phyloP scores from a whole-genome alignment of 1,139 yeast genomes.

The Magnusiomyces paraingens region DNA sequence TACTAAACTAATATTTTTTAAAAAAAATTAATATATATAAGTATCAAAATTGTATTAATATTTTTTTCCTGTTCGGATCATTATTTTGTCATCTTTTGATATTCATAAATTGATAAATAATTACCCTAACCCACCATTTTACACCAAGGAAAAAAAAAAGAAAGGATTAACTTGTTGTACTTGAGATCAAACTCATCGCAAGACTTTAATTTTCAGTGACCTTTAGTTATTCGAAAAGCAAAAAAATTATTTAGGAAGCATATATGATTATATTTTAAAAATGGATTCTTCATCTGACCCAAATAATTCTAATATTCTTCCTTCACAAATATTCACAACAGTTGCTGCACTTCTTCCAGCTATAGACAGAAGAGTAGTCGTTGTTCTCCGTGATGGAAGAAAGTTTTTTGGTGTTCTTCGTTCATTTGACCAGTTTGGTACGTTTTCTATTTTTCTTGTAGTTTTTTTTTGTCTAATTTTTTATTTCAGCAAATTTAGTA shows the following conservation, averaged over 20 bases:
- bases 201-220: no score
- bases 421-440: slow-evolving; percentile 86
- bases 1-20: no score
- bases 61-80: no score
- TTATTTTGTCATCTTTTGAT: no score
- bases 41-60: no score
- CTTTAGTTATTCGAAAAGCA: no score
- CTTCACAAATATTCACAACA: slow-evolving; percentile 79
- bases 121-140: background rate
- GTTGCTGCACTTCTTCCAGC: slow-evolving; percentile 95
- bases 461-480: background rate
- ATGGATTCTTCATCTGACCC: background rate
- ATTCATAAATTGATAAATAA: background rate
- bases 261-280: background rate
- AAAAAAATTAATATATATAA: no score
- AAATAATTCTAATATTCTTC: slow-evolving; percentile 25
- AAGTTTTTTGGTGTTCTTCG: slow-evolving; percentile 84
- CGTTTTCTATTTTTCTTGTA: slow-evolving; percentile 6
- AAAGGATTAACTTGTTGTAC: background rate
- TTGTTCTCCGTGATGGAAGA: slow-evolving; percentile 84
- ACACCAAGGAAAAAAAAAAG: background rate
- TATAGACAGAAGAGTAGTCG: slow-evolving; percentile 79
- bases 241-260: no score
- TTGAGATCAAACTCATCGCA: no score
- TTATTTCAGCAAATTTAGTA: slow-evolving; percentile 61